phyloP scores from a whole-genome alignment of 1,284 basidiomycete genomes.

The Irpex sp. region DNA sequence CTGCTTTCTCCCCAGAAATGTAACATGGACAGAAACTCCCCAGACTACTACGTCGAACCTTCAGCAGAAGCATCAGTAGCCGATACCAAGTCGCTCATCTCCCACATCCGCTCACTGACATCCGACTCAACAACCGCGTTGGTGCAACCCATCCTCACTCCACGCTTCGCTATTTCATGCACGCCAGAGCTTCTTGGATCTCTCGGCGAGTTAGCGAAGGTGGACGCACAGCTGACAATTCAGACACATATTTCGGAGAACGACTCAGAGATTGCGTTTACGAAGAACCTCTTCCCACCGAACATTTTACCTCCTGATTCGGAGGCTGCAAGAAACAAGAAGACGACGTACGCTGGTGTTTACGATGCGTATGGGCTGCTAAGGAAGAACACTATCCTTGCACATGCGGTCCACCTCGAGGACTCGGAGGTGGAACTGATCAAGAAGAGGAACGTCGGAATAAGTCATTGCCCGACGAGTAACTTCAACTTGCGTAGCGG shows the following conservation, averaged over 20 bases:
- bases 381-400: conserved; percentile 79
- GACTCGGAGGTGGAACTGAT: conserved; percentile 75
- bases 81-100: conserved; percentile 63
- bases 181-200: conserved; percentile 65
- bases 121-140: conserved; percentile 35
- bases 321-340: conserved; percentile 16
- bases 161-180: conserved; percentile 93
- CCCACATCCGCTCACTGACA: conserved; percentile 58
- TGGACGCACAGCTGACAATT: conserved; percentile 63
- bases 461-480: conserved; percentile 92
- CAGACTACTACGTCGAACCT: conserved; percentile 71
- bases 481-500: conserved; percentile 92
- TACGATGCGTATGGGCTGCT: conserved; percentile 84
- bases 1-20: conserved; percentile 63
- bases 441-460: conserved; percentile 62
- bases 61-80: conserved; percentile 54
- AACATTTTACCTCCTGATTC: background rate
- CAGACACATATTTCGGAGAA: conserved; percentile 97
- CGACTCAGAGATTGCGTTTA: conserved; percentile 67
- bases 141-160: conserved; percentile 89
- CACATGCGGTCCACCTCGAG: conserved; percentile 82
- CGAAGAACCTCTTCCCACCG: conserved; percentile 55
- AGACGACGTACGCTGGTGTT: conserved; percentile 65
- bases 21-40: conserved; percentile 85
- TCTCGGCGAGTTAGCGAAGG: conserved; percentile 58